Percentiles rank a stretch among this genome's conserved stretches.
Evolutionary conservation across 306 rosid species (phyloP).

Genomic region (Dalbergia cochinchinensis): DNA sequence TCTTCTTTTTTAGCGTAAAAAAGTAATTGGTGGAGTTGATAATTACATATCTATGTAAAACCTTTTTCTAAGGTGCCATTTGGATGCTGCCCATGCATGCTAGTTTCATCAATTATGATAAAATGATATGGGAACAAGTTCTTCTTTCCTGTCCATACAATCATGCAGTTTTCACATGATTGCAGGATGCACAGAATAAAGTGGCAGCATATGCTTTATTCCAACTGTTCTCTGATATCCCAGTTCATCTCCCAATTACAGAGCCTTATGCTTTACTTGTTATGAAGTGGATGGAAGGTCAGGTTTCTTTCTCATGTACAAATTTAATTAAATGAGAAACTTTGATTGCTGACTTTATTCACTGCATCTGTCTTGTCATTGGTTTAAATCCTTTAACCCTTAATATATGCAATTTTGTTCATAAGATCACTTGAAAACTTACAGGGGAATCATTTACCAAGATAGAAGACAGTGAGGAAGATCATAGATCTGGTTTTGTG

Average conservation of each 20-base stretch:
- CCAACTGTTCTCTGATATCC: conserved; percentile 84
- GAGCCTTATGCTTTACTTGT: conserved; percentile 87
- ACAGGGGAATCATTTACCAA: conserved; percentile 73
- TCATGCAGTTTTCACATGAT: conserved; percentile 37
- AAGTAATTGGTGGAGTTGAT: conserved; percentile 6
- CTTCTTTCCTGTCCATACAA: conserved; percentile 31
- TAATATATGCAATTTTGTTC: conserved; percentile 35
- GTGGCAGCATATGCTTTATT: conserved; percentile 94
- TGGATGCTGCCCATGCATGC: not conserved
- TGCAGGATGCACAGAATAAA: conserved; percentile 91
- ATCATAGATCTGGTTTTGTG: conserved; percentile 82
- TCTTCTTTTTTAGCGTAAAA: not conserved
- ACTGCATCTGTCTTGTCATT: conserved; percentile 13
- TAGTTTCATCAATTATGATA: conserved; percentile 30
- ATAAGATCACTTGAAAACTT: conserved; percentile 43
- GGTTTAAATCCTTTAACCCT: conserved; percentile 26
- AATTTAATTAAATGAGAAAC: not conserved
- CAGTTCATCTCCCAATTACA: conserved; percentile 71
- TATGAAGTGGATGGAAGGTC: conserved; percentile 84
- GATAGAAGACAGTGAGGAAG: conserved; percentile 78
- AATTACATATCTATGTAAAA: conserved; percentile 13
- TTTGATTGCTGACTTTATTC: conserved; percentile 35
- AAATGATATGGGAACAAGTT: conserved; percentile 21
- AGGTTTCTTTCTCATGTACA: not conserved
- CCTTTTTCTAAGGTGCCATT: not conserved